Evolutionary conservation across 305 asterid genomes (phyloP).

Genomic region (Fraxinus ornus): DNA sequence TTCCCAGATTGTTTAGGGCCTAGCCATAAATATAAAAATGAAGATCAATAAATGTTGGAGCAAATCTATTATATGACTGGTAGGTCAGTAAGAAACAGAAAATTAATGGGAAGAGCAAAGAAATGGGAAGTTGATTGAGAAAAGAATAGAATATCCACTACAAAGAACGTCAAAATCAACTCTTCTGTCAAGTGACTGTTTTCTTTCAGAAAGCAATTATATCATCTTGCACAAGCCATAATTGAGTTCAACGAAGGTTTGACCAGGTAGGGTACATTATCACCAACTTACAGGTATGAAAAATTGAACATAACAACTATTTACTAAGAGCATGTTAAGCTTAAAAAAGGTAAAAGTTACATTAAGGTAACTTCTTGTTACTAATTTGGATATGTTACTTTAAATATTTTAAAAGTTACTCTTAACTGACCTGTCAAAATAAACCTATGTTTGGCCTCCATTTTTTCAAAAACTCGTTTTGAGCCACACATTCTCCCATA

Average conservation of each 20-base stretch:
- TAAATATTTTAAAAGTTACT: background rate
- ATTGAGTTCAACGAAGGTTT: background rate
- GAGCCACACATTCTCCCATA: no score
- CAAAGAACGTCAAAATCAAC: background rate
- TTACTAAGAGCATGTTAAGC: background rate
- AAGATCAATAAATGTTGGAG: background rate
- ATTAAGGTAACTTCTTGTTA: background rate
- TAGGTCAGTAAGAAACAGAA: background rate
- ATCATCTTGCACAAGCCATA: background rate
- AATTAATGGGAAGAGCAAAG: background rate
- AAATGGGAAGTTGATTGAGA: background rate
- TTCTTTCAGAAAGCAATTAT: background rate
- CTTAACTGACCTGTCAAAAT: background rate
- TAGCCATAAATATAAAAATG: slow-evolving; percentile 25
- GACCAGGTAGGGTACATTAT: background rate
- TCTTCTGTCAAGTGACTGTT: background rate
- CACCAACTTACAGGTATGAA: background rate
- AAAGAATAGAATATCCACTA: background rate
- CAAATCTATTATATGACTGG: background rate
- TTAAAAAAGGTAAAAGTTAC: background rate
- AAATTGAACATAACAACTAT: background rate
- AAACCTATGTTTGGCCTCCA: background rate
- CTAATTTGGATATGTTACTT: background rate
- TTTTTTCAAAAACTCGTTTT: no score
- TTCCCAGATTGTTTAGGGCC: slow-evolving; percentile 97